A percentile compares a stretch with the other conserved stretches of the same genome.
These are phyloP conservation scores for Xerophyta viscosa DNA, from an alignment of 106 monocot genomes.

Conservation along the genomic window DNA sequence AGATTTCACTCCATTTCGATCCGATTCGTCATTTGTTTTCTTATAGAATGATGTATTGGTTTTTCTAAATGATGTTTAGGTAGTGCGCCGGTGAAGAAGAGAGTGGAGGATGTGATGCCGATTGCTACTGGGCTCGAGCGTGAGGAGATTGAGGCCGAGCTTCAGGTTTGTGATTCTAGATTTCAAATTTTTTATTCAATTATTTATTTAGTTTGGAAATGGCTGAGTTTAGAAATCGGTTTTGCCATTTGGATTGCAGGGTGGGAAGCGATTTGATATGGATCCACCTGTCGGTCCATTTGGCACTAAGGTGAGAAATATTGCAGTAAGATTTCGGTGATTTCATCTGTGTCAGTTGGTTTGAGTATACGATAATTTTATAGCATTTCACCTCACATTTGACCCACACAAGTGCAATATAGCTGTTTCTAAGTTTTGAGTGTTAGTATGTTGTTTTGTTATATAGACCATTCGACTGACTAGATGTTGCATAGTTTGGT, in stretches of 20 bases:
- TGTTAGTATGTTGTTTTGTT: no score
- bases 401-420: no score
- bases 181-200: no score
- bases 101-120: slow-evolving; percentile 86
- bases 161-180: slow-evolving; percentile 37
- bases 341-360: no score
- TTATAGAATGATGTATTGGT: slow-evolving; percentile 1
- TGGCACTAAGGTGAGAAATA: slow-evolving; percentile 66
- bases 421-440: no score
- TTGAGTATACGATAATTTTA: no score
- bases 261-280: slow-evolving; percentile 89
- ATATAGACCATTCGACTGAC: no score
- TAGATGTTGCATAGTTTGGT: no score
- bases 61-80: neutral
- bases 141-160: slow-evolving; percentile 86
- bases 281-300: slow-evolving; percentile 90
- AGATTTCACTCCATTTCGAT: no score
- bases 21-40: neutral
- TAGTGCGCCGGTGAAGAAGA: slow-evolving; percentile 31
- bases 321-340: no score
- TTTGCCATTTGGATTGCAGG: slow-evolving; percentile 29
- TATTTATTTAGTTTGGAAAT: no score
- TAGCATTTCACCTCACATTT: no score
- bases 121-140: slow-evolving; percentile 88
- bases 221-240: neutral